A percentile compares a stretch with the other conserved stretches of the same genome.
These are phyloP conservation scores for Ophiognomonia clavigignenti-juglandacearum DNA, from an alignment of 2,329 filamentous ascomycete species.

Conservation along the genomic window DNA sequence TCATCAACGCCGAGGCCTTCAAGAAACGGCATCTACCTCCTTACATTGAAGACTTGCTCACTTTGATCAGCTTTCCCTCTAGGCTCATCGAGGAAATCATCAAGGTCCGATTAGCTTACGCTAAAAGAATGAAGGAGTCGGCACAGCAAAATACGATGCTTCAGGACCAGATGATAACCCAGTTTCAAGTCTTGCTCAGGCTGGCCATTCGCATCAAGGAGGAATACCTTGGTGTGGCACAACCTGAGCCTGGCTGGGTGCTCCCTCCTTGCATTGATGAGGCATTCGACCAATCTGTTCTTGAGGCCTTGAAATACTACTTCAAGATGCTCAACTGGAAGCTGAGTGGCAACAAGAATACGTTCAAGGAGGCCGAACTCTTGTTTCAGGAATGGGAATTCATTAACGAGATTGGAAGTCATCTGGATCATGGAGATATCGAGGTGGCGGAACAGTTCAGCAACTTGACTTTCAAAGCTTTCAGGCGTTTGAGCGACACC, in stretches of 20 bases:
- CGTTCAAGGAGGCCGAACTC: conserved; percentile 97
- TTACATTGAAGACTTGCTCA: conserved; percentile 94
- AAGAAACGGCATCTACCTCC: conserved; percentile 86
- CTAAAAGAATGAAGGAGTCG: conserved; percentile 91
- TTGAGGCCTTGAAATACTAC: conserved; percentile 94
- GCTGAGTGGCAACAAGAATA: conserved; percentile 94
- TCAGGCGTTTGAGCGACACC: conserved; percentile 80
- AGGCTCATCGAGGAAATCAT: conserved; percentile 96
- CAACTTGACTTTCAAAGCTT: conserved; percentile 85
- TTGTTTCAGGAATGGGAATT: conserved; percentile 98
- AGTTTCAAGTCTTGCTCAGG: conserved; percentile 89
- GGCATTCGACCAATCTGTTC: conserved; percentile 84
- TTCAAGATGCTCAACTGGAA: conserved; percentile 99
- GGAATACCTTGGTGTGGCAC: conserved; percentile 77
- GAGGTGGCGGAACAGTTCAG: conserved; percentile 98
- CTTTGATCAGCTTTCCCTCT: conserved; percentile 94
- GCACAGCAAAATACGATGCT: conserved; percentile 89
- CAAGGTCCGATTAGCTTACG: conserved; percentile 82
- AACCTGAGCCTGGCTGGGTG: conserved; percentile 90
- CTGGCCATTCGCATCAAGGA: conserved; percentile 90
- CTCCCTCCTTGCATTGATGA: conserved; percentile 95
- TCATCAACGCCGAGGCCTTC: conserved; percentile 79
- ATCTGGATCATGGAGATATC: conserved; percentile 89
- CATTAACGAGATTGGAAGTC: conserved; percentile 85
- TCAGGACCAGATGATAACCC: conserved; percentile 95